Conservation (phyloP, 345 rosid species). For the Leavenworthia alabamica region DNA sequence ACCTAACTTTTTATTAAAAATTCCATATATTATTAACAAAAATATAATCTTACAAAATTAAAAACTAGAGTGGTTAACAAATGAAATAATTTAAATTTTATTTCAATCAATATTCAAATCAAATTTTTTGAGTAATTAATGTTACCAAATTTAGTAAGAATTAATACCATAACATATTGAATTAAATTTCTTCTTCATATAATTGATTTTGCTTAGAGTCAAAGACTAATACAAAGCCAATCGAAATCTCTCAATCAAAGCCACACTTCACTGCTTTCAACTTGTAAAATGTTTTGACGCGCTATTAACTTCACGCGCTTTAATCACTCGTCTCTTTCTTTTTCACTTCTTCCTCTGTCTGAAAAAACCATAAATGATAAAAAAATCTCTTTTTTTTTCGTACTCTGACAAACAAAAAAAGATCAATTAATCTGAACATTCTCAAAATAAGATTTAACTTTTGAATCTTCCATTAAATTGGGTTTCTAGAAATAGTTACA, state of each 20-base stretch:
- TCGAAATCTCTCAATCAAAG: conserved; percentile 25
- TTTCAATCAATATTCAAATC: background rate
- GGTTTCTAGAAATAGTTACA: conserved; percentile 5
- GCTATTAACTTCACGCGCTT: conserved; percentile 21
- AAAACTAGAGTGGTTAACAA: background rate
- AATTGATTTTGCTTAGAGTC: background rate
- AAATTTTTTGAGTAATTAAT: background rate
- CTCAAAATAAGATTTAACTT: background rate
- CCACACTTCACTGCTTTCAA: conserved; percentile 23
- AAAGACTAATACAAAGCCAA: background rate
- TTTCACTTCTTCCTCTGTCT: background rate
- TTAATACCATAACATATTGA: background rate
- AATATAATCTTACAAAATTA: background rate
- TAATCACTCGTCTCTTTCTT: background rate
- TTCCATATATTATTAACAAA: background rate
- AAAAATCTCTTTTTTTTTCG: background rate
- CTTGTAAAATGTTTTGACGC: conserved; percentile 4
- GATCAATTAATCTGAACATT: background rate
- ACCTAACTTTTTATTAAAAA: background rate
- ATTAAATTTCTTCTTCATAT: background rate
- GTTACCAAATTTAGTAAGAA: background rate
- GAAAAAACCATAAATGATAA: conserved; percentile 5
- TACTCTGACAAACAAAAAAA: background rate
- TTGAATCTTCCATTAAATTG: background rate
- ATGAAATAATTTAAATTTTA: background rate